Evolutionary conservation across 148 eudicot genomes (phyloP).

Genomic region (Silene uniflora): DNA sequence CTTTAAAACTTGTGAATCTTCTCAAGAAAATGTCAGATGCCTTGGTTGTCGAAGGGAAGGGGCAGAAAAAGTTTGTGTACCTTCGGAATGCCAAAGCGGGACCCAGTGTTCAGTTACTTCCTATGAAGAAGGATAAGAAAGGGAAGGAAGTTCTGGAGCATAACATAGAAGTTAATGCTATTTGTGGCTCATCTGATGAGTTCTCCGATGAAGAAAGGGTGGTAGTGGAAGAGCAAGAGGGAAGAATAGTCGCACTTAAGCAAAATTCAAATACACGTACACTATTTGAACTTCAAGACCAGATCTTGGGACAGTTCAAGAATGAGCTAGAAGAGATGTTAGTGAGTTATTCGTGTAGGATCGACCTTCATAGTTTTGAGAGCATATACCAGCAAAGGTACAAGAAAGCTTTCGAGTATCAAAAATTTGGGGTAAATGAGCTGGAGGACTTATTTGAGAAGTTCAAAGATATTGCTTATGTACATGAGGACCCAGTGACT

Average conservation of each 20-base stretch:
- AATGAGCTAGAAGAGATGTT: constrained; percentile 86
- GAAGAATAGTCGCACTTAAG: constrained; percentile 23
- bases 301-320: constrained; percentile 49
- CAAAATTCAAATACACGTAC: constrained; percentile 14
- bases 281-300: constrained; percentile 24
- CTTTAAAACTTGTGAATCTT: constrained; percentile 69
- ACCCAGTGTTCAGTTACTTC: constrained; percentile 34
- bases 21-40: constrained; percentile 70
- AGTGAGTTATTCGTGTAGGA: constrained; percentile 67
- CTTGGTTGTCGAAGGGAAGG: constrained; percentile 60
- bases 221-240: constrained; percentile 40
- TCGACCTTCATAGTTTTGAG: constrained; percentile 60
- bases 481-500: constrained; percentile 64
- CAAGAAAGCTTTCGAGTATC: constrained; percentile 54
- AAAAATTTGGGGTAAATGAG: constrained; percentile 54
- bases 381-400: constrained; percentile 78
- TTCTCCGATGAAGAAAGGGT: constrained; percentile 69
- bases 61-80: constrained; percentile 52
- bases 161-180: constrained; percentile 30
- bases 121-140: constrained; percentile 49
- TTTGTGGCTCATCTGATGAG: constrained; percentile 67
- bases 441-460: constrained; percentile 72
- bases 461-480: constrained; percentile 69
- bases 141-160: constrained; percentile 54
- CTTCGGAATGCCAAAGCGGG: constrained; percentile 40